These are phyloP conservation scores for Cordyceps tenuipes DNA, from an alignment of 2,329 filamentous ascomycete species.

Conservation along the genomic window DNA sequence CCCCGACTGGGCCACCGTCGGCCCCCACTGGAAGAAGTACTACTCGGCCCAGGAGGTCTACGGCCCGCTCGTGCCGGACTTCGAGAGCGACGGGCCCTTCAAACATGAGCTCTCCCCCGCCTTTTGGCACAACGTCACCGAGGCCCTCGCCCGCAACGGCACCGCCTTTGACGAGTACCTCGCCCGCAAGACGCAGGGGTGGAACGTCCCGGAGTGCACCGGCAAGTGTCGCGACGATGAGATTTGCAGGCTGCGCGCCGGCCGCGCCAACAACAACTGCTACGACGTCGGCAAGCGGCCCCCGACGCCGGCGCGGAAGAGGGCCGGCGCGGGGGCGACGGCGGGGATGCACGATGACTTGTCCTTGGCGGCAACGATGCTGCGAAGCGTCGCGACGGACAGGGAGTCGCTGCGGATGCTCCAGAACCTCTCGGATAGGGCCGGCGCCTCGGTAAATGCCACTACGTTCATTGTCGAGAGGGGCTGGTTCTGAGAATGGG, in stretches of 20 bases:
- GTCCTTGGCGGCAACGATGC: slow-evolving; percentile 20
- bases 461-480: no score
- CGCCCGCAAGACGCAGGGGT: slow-evolving; percentile 30
- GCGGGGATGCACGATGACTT: slow-evolving; percentile 22
- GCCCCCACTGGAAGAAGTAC: slow-evolving; percentile 45
- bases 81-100: slow-evolving; percentile 26
- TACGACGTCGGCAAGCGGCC: slow-evolving; percentile 25
- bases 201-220: slow-evolving; percentile 24
- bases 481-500: no score
- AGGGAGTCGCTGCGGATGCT: slow-evolving; percentile 20
- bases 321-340: slow-evolving; percentile 16
- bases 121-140: slow-evolving; percentile 52
- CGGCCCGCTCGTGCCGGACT: slow-evolving; percentile 29
- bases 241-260: slow-evolving; percentile 46
- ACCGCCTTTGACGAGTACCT: slow-evolving; percentile 38
- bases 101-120: slow-evolving; percentile 42
- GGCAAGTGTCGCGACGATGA: slow-evolving; percentile 35
- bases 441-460: background rate
- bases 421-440: slow-evolving; percentile 9
- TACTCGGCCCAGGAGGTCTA: slow-evolving; percentile 50
- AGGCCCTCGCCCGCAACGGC: slow-evolving; percentile 34
- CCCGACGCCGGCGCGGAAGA: slow-evolving; percentile 25
- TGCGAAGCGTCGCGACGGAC: slow-evolving; percentile 20
- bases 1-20: slow-evolving; percentile 32
- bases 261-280: slow-evolving; percentile 45